These are phyloP conservation scores for Jatropha multifida DNA, from an alignment of 441 rosid genomes.

Conservation along the genomic window DNA sequence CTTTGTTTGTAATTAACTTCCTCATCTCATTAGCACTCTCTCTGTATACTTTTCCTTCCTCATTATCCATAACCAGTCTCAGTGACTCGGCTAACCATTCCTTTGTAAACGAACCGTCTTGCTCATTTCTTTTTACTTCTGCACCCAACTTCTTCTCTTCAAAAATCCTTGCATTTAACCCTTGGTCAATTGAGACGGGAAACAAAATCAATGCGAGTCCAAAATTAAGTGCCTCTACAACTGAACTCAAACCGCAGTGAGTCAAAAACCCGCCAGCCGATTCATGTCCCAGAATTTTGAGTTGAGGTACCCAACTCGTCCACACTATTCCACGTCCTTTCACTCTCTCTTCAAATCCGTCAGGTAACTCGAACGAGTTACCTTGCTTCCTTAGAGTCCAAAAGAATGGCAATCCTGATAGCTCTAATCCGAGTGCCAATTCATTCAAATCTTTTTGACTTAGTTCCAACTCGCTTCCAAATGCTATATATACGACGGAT, in stretches of 20 bases:
- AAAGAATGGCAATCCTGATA: conserved; percentile 12
- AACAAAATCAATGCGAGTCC: conserved; percentile 18
- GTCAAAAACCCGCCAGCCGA: conserved; percentile 7
- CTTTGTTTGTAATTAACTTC: conserved; percentile 9
- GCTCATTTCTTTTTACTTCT: conserved; percentile 13
- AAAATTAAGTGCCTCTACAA: conserved; percentile 25
- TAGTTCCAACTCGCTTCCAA: conserved; percentile 9
- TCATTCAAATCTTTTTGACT: neutral
- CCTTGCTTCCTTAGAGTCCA: conserved; percentile 2
- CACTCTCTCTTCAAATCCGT: conserved; percentile 10
- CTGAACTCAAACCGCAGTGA: conserved; percentile 18
- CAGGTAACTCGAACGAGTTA: neutral
- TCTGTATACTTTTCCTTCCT: conserved; percentile 11
- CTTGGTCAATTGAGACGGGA: conserved; percentile 4
- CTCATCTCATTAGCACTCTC: conserved; percentile 23
- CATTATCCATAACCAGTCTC: conserved; percentile 16
- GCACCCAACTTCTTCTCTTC: conserved; percentile 23
- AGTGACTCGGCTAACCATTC: conserved; percentile 25
- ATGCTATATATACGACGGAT: conserved; percentile 12
- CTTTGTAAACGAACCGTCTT: conserved; percentile 22
- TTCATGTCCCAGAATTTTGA: conserved; percentile 2
- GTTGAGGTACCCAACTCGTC: conserved; percentile 18
- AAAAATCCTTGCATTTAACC: conserved; percentile 12
- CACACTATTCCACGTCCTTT: conserved; percentile 14
- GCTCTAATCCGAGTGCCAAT: conserved; percentile 5